Conservation (phyloP, 352 stramenopile species). For the Pythium diclinum region DNA sequence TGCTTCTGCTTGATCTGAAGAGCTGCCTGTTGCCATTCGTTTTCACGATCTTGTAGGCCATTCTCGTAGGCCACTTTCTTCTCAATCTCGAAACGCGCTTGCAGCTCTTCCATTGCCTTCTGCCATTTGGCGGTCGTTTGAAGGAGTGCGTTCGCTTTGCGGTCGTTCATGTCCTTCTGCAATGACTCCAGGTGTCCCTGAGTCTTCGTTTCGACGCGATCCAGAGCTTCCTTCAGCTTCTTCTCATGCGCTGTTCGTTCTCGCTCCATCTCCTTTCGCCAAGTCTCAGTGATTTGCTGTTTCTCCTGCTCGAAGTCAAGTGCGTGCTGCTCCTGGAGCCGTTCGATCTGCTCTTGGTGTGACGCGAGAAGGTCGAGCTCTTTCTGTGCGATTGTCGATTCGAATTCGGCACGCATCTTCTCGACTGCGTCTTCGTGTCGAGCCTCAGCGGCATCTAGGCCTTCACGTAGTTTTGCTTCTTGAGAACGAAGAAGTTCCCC, state of each 20-base stretch:
- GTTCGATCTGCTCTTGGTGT: constrained; percentile 10
- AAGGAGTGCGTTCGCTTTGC: constrained; percentile 53
- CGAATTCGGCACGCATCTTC: background rate
- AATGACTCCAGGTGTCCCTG: constrained; percentile 35
- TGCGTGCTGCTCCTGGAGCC: constrained; percentile 18
- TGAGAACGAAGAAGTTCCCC: constrained; percentile 2
- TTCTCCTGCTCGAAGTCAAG: constrained; percentile 33
- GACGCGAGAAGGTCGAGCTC: background rate
- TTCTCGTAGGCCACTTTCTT: constrained; percentile 58
- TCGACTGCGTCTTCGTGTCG: background rate
- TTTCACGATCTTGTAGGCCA: constrained; percentile 65
- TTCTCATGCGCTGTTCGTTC: constrained; percentile 32
- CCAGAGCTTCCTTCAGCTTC: constrained; percentile 33
- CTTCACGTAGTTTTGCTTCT: background rate
- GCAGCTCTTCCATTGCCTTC: constrained; percentile 58
- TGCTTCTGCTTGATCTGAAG: constrained; percentile 71
- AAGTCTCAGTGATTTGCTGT: constrained; percentile 26
- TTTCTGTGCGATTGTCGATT: background rate
- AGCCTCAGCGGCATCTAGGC: background rate
- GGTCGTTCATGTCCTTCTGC: constrained; percentile 65
- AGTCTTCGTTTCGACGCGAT: constrained; percentile 33
- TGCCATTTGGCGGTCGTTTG: constrained; percentile 74
- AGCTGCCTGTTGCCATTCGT: constrained; percentile 73
- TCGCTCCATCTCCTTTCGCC: constrained; percentile 35
- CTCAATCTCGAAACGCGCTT: constrained; percentile 58